These are phyloP conservation scores for Cercospora brassicicola DNA, from an alignment of 2,329 filamentous ascomycete genomes.

Conservation along the genomic window DNA sequence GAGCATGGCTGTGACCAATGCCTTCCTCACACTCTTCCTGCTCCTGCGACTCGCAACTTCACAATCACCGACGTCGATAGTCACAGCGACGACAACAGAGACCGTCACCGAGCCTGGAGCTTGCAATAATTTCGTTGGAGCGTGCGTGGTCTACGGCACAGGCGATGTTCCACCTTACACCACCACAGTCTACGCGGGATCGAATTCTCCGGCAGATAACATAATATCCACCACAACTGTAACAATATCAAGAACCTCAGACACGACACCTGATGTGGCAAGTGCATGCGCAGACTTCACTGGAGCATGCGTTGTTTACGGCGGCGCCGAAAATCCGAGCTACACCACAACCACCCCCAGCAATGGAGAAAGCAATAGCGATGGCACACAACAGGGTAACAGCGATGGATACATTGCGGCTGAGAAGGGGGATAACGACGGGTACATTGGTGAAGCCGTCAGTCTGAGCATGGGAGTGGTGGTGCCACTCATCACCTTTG, in stretches of 20 bases:
- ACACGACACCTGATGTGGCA: conserved; percentile 3
- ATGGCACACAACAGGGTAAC: conserved; percentile 6
- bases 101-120: conserved; percentile 14
- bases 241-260: conserved; percentile 11
- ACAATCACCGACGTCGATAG: conserved; percentile 18
- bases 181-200: conserved; percentile 16
- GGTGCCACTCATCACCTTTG: conserved; percentile 12
- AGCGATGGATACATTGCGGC: conserved; percentile 22
- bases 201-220: background rate
- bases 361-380: conserved; percentile 8
- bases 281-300: conserved; percentile 22
- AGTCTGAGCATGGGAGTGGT: conserved; percentile 11
- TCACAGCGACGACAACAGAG: conserved; percentile 19
- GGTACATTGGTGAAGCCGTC: conserved; percentile 19
- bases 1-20: background rate
- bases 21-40: background rate
- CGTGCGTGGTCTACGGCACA: conserved; percentile 21
- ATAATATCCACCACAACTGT: conserved; percentile 16
- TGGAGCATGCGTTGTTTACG: conserved; percentile 28
- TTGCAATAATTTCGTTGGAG: conserved; percentile 21
- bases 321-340: conserved; percentile 5
- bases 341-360: conserved; percentile 9
- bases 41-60: background rate
- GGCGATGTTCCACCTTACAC: conserved; percentile 13
- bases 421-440: conserved; percentile 9